Percentiles rank a stretch among this genome's conserved stretches.
phyloP scores from a whole-genome alignment of 352 stramenopile species.

The Phytopythium chamaehyphon region DNA sequence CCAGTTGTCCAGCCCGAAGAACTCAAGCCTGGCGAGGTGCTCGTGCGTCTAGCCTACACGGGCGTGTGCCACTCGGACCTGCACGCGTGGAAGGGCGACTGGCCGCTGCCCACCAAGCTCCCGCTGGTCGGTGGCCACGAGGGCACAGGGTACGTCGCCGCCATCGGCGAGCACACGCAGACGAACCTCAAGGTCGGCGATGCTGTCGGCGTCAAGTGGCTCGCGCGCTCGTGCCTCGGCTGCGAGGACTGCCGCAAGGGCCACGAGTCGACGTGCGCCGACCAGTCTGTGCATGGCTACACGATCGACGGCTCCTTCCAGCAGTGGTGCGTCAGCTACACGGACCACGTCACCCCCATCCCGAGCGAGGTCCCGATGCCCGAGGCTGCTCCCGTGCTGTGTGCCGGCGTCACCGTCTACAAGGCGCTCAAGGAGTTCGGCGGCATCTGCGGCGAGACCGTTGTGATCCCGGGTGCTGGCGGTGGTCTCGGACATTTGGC shows the following conservation, averaged over 20 bases:
- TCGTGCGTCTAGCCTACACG: slow-evolving; percentile 45
- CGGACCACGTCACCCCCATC: slow-evolving; percentile 69
- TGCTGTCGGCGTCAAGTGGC: slow-evolving; percentile 39
- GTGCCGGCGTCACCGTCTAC: slow-evolving; percentile 84
- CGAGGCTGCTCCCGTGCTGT: slow-evolving; percentile 64
- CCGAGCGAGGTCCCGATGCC: slow-evolving; percentile 41
- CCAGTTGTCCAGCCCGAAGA: slow-evolving; percentile 33
- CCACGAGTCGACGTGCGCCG: slow-evolving; percentile 38
- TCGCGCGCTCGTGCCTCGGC: slow-evolving; percentile 37
- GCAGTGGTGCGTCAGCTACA: slow-evolving; percentile 67
- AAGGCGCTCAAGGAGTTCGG: slow-evolving; percentile 62
- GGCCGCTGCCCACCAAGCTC: slow-evolving; percentile 19
- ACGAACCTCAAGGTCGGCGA: slow-evolving; percentile 44
- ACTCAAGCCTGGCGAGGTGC: slow-evolving; percentile 35
- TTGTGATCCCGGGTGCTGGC: slow-evolving; percentile 58
- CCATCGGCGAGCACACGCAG: slow-evolving; percentile 31
- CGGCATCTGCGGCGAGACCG: slow-evolving; percentile 28
- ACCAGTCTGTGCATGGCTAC: slow-evolving; percentile 30
- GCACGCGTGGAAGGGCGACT: slow-evolving; percentile 35
- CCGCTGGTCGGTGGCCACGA: slow-evolving; percentile 54
- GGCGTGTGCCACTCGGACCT: slow-evolving; percentile 47
- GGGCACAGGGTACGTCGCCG: slow-evolving; percentile 38
- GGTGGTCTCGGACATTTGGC: slow-evolving; percentile 76
- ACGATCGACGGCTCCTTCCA: slow-evolving; percentile 49
- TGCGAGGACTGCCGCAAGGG: slow-evolving; percentile 52